Evolutionary conservation across 148 eudicot species (phyloP), one percentile per base, ranked within the genome.

Genomic region (Chenopodium album): DNA sequence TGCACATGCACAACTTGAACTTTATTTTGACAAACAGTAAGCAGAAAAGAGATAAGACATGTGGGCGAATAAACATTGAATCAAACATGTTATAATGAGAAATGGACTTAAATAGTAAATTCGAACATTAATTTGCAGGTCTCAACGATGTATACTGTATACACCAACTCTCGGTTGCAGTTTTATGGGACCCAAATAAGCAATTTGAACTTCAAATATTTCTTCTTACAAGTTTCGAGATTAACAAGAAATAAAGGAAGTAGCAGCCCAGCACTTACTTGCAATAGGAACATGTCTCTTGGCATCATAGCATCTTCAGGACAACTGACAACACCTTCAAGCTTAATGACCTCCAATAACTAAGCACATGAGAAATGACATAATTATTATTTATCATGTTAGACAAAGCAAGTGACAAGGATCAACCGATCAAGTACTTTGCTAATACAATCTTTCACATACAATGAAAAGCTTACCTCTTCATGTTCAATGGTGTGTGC

Each of bases 401-500:
- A 41, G 20, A 22, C 20, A 67, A 9, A 70, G n/a, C 29, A 31
- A 23, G 29, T 37, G 63, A 54, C 44, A 64, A 78, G 29, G 23
- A 9, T 1, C 29, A 28, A 28, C 29, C 29, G 29, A 28, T 28
- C 16, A 73, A 72, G 20, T 17, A 14, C 9, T 76, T 31, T 22
- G 48, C 64, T 56, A n/a, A 7, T 29, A 59, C 11, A 78, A 34
- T 46, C 1, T 50, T 3, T 50, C 4, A 44, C 1, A n/a, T 71
- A 64, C 23, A 77, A 14, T 29, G 3, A 26, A 56, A 78, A 12
- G 19, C 29, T 37, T 84, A 88, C 99, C 98, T 96, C 99, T 84
- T 96, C 99, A 78, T 96, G 94, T 79, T 96, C 99, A 80, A 94
- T 87, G 26, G 99, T 92, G 69, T 96, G 98, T 64, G 99, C 98